Base-by-base conservation (phyloP, 2,329 filamentous ascomycete genomes). In the Penicillium sp. region DNA sequence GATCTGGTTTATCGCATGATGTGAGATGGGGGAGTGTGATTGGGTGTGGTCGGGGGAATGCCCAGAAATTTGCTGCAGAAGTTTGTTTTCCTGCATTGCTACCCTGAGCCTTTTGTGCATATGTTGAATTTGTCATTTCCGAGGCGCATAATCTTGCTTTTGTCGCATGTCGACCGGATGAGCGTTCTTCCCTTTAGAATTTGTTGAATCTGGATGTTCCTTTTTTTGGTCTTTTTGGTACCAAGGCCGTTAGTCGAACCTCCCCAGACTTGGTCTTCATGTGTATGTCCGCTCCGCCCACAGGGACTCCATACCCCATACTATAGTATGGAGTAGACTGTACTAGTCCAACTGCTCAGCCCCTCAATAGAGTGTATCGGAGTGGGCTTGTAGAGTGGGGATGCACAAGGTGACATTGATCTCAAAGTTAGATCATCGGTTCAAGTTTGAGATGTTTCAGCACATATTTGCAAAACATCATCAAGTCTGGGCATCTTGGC, bases 1-100 rank as follows among this genome's bases (percentile, higher is more conserved):
- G 73, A 75, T 62, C 63, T 76, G 59, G 71, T 76, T 27, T 76
- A 73, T 56, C 70, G 72, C 24, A 71, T 75, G 71, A 75, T 75
- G 71, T 70, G 58, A 67, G n/a, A 47, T 43, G 29, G 1, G 5
- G 24, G 1, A 11, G 24, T 56, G 42, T 61, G 58, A 55, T 56
- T 56, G 56, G 51, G 7, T 31, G 1, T 36, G 34, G 5, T 29
- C 5, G 18, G 46, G 24, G 11, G 3, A 9, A 2, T 29, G 38
- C 18, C 38, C 16, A 40, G 38, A 40, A 47, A 6, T 49, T 38
- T 21, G 34, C 52, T 59, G 50, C 43, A 40, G 38, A 49, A 34
- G 54, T 45, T 47, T 57, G 52, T 11, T 51, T 60, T 58, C 48
- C 36, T 55, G 45, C 52, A 54, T 36, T 52, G 57, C 47, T 50